phyloP scores from a whole-genome alignment of 768 basidiomycete genomes.

The Naganishia antarctica region DNA sequence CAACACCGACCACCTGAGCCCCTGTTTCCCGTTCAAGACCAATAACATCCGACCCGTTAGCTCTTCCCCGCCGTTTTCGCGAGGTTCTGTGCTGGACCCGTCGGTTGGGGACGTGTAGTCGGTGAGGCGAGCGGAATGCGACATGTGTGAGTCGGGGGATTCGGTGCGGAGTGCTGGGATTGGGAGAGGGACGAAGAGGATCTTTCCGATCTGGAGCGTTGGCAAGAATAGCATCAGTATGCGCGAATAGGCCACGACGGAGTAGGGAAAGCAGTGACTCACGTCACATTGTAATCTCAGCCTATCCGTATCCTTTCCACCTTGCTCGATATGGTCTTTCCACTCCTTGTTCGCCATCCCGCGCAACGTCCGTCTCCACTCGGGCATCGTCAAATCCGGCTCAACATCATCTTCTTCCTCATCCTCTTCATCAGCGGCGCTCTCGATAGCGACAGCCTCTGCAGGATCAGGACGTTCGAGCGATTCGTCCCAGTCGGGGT shows the following conservation, averaged over 20 bases:
- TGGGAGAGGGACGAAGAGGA: slow-evolving; percentile 10
- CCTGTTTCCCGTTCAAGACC: slow-evolving; percentile 4
- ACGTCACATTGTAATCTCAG: slow-evolving; percentile 14
- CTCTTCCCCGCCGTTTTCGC: neutral
- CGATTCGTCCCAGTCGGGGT: slow-evolving; percentile 13
- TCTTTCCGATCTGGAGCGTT: neutral
- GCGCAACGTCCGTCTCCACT: slow-evolving; percentile 13
- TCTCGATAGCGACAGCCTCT: neutral
- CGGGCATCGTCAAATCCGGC: slow-evolving; percentile 11
- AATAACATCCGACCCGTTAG: neutral
- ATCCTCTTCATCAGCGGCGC: neutral
- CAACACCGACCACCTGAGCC: slow-evolving; percentile 16
- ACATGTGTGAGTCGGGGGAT: neutral
- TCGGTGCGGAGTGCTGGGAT: neutral
- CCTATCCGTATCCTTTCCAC: slow-evolving; percentile 11
- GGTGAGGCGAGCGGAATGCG: neutral
- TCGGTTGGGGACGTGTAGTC: neutral
- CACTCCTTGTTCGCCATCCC: slow-evolving; percentile 20
- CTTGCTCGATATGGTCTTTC: slow-evolving; percentile 9
- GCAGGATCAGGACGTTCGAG: slow-evolving; percentile 2
- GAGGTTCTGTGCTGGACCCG: neutral
- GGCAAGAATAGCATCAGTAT: neutral
- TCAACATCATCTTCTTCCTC: neutral
- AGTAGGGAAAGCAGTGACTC: neutral
- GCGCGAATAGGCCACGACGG: neutral